Base-by-base conservation (phyloP, 129 eudicot species). In the Artemisia argyi region DNA sequence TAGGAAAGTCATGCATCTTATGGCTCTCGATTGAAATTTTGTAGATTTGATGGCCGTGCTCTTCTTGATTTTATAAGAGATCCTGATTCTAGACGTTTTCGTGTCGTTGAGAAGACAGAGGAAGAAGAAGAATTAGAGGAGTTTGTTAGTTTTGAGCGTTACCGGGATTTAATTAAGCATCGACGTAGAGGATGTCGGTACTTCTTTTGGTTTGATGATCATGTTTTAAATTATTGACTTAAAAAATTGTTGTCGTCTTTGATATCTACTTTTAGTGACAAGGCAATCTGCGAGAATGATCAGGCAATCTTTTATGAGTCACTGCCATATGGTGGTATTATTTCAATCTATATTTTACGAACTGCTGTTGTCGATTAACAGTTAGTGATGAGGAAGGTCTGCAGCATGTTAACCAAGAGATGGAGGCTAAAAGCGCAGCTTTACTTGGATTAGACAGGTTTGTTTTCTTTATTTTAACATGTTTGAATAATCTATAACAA, bases 171-270 rank as follows among this genome's bases (percentile, higher is more conserved):
- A 94, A 94, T 94, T 90, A 94, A 94, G 93, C 98, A 94, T 88
- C 98, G 97, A 81, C 98, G 98, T 86, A 94, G 98, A 94, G 98
- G 98, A 94, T 94, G 98, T 94, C 98, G 98, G 98, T 94, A 94
- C 97, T 94, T 94, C 85, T 91, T 94, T 78, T 77, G 69, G 74
- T 83, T 74, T 68, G 76, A 76, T 77, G 72, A 75, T 82, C 73
- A 76, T 75, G 69, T 76, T 67, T 79, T 77, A 67, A 58, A 69
- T 73, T 83, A 74, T 68, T 54, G 79, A 77, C 71, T 71, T 84
- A 69, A 79, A 44, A 73, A 20, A 60, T 54, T 83, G 74, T 54
- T 54, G 59, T 75, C 39, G 44, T 35, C 26, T 70, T 44, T 61
- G 76, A 66, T 76, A 66, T 61, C 78, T 75, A 75, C 59, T 77